Conservation (phyloP, 2,329 filamentous ascomycete species). For the Microsporum ferrugineum region DNA sequence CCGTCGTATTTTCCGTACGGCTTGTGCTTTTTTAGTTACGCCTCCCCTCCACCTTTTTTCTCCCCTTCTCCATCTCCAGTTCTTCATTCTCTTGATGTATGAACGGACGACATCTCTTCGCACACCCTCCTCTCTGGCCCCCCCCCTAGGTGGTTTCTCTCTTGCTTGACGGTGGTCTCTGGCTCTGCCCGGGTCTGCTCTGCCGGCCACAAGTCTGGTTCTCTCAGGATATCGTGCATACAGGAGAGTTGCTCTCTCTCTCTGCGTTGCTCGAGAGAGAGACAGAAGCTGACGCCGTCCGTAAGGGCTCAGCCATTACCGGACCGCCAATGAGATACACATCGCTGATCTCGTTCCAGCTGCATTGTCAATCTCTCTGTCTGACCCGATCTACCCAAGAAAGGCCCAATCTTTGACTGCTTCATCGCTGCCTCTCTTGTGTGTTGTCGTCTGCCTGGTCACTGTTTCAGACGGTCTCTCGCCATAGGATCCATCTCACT, state of each 20-base stretch:
- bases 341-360: neutral
- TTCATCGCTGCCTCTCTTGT: slow-evolving; percentile 2
- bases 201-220: no score
- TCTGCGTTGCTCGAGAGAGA: neutral
- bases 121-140: no score
- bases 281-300: neutral
- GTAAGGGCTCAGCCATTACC: neutral
- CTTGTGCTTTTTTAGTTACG: neutral
- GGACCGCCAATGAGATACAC: neutral
- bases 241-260: slow-evolving; percentile 1
- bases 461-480: neutral
- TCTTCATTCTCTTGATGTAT: neutral
- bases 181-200: no score
- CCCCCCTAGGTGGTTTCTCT: neutral
- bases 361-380: slow-evolving; percentile 2
- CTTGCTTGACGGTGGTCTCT: neutral
- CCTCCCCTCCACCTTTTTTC: neutral
- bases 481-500: neutral
- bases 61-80: neutral
- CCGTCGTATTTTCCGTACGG: slow-evolving; percentile 1
- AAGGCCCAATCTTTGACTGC: neutral
- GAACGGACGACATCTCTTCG: neutral
- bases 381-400: neutral
- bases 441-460: slow-evolving; percentile 4
- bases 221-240: no score